These are phyloP conservation scores for Dendrocalamus latiflorus DNA, from an alignment of 202 grass and related monocot species.

Conservation along the genomic window DNA sequence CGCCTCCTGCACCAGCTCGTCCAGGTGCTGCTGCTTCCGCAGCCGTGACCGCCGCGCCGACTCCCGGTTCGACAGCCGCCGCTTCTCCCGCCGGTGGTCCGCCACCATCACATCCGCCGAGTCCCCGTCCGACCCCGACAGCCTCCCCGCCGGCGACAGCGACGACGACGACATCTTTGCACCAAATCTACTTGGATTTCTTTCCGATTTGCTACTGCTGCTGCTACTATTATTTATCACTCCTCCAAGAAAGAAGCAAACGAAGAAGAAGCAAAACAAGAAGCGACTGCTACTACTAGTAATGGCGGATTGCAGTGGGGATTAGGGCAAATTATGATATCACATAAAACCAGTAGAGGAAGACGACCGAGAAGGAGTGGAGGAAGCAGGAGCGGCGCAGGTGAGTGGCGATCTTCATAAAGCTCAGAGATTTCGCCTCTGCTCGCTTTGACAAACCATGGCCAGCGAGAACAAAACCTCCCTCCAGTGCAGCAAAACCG, in stretches of 20 bases:
- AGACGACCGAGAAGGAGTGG: conserved; percentile 84
- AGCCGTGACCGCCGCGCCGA: conserved; percentile 84
- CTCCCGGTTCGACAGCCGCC: conserved; percentile 88
- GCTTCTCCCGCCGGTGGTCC: conserved; percentile 66
- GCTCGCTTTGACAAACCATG: conserved; percentile 42
- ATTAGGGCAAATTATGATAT: conserved; percentile 59
- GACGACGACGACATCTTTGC: conserved; percentile 29
- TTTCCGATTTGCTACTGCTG: neutral
- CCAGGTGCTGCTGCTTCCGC: conserved; percentile 88
- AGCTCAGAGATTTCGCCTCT: conserved; percentile 34
- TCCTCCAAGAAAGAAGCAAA: neutral
- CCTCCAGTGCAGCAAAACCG: conserved; percentile 46
- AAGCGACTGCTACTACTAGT: conserved; percentile 3
- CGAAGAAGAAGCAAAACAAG: neutral
- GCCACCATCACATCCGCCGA: neutral
- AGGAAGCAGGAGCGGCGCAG: conserved; percentile 74
- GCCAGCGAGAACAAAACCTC: conserved; percentile 34
- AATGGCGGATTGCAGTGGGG: conserved; percentile 5
- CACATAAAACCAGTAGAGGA: conserved; percentile 98
- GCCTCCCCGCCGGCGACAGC: conserved; percentile 23
- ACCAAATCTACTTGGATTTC: neutral
- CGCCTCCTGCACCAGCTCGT: conserved; percentile 67
- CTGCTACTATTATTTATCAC: conserved; percentile 30
- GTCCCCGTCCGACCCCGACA: conserved; percentile 57
- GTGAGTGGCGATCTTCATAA: conserved; percentile 77